Conservation (phyloP, 2,329 filamentous ascomycete genomes). For the Botrytis sinoallii region DNA sequence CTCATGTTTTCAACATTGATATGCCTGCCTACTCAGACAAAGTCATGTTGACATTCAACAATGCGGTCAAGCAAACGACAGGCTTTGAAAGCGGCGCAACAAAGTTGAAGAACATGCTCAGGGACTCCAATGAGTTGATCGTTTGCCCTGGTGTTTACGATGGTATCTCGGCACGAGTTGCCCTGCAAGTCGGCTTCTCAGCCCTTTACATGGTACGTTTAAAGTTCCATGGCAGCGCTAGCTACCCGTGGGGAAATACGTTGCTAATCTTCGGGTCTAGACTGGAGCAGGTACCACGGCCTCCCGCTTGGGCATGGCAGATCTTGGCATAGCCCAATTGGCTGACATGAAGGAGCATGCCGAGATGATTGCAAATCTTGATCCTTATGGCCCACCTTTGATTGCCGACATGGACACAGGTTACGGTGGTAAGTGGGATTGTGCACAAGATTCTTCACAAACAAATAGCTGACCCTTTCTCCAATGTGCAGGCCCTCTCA, state of each 20-base stretch:
- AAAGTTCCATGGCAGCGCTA: not conserved
- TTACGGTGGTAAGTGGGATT: constrained; percentile 33
- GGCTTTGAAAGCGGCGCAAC: constrained; percentile 8
- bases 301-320: constrained; percentile 47
- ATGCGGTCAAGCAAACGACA: constrained; percentile 1
- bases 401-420: constrained; percentile 55
- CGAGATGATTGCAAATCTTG: constrained; percentile 51
- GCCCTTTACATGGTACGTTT: constrained; percentile 62
- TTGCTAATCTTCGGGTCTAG: not conserved
- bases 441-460: not conserved
- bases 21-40: constrained; percentile 16
- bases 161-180: constrained; percentile 63
- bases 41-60: constrained; percentile 15
- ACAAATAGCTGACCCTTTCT: not conserved
- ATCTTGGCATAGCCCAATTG: constrained; percentile 49
- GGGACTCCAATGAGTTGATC: constrained; percentile 16
- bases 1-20: constrained; percentile 11
- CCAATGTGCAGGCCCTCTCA: constrained; percentile 28
- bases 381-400: constrained; percentile 46
- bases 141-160: constrained; percentile 62
- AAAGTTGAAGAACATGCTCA: constrained; percentile 20
- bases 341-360: constrained; percentile 53
- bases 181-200: constrained; percentile 59
- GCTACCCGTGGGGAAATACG: not conserved
- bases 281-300: constrained; percentile 48